Evolutionary conservation across 2,329 filamentous ascomycete species (phyloP).

Genomic region (Sporothrix mexicana): DNA sequence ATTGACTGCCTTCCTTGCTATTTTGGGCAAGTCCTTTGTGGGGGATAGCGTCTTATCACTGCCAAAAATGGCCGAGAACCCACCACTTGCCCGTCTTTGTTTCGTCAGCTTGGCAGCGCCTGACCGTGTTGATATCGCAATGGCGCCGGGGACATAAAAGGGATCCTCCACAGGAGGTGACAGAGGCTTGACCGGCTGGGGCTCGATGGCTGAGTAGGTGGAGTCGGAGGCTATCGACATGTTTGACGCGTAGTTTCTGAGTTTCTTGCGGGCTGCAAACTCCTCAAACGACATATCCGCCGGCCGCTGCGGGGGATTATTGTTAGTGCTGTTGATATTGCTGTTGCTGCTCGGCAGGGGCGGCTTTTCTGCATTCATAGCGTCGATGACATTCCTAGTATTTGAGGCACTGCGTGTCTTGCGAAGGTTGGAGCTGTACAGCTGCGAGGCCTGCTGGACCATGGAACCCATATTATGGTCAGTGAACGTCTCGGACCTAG

Average conservation of each 20-base stretch:
- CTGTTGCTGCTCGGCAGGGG: neutral
- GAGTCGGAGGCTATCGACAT: constrained; percentile 32
- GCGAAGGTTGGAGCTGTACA: constrained; percentile 22
- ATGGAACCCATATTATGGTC: constrained; percentile 24
- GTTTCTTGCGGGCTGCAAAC: constrained; percentile 31
- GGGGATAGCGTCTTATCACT: constrained; percentile 26
- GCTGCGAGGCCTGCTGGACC: constrained; percentile 7
- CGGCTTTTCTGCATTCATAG: neutral
- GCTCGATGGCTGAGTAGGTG: constrained; percentile 25
- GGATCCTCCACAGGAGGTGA: constrained; percentile 29
- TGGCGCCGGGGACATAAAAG: constrained; percentile 17
- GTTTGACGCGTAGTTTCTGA: constrained; percentile 29
- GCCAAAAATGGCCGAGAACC: constrained; percentile 31
- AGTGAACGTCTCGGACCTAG: constrained; percentile 36
- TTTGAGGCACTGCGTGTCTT: constrained; percentile 36
- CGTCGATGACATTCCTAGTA: neutral
- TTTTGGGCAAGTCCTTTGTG: constrained; percentile 21
- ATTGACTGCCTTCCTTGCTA: constrained; percentile 30
- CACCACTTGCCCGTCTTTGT: constrained; percentile 29
- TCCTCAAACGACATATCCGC: constrained; percentile 33
- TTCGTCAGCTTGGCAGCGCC: constrained; percentile 29
- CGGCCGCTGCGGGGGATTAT: constrained; percentile 16
- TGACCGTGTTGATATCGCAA: neutral
- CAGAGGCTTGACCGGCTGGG: constrained; percentile 30
- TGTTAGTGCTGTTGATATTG: no score